Base-by-base conservation (phyloP, 1,284 basidiomycete genomes). In the Anthracocystis panici-leucophaei region DNA sequence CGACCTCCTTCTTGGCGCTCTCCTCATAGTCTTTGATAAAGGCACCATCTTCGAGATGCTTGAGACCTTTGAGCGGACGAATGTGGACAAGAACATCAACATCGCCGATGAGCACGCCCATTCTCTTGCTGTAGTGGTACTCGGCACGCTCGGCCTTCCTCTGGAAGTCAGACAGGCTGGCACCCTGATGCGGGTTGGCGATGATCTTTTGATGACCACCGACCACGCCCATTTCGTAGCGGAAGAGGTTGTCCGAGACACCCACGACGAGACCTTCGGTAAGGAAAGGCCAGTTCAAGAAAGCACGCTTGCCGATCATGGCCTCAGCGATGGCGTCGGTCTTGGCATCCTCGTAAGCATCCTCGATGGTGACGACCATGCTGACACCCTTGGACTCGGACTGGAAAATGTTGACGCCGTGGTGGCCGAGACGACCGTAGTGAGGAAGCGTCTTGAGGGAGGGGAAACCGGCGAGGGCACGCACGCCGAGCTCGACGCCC, bases 21-120 rank as follows among this genome's bases (percentile, higher is more conserved):
- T 88, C 90, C 80, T 96, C 94, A 83, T 96, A 99, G 79, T 99
- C 94, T 86, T 99, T 99, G 73, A 97, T 90, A 67, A 98, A 90
- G 0, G 95, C 92, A 12, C 93, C 96, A 27, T 90, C 90, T 68
- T 97, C 93, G 41, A 95, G 86, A 16, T 93, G 91, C 85, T 92
- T 95, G 77, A 99, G 87, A 33, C 95, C 94, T 92, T 78, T 41
- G 35, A 85, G 69, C n/a, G 83, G 80, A 18, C 82, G 80, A 20
- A 84, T 79, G 61, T 84, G 83, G 21, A 85, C 74, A 9, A 85
- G 61, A 10, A 79, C 66, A 3, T 74, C 59, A n/a, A 97, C 88
- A 41, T 89, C 86, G 6, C 95, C 94, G 1, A 92, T 93, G 57
- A 97, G 88, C 16, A 97, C 92, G 65, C 93, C 97, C 81, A 89